These are phyloP conservation scores for Kodamaea restingae DNA, from an alignment of 805 yeast species.

Conservation along the genomic window DNA sequence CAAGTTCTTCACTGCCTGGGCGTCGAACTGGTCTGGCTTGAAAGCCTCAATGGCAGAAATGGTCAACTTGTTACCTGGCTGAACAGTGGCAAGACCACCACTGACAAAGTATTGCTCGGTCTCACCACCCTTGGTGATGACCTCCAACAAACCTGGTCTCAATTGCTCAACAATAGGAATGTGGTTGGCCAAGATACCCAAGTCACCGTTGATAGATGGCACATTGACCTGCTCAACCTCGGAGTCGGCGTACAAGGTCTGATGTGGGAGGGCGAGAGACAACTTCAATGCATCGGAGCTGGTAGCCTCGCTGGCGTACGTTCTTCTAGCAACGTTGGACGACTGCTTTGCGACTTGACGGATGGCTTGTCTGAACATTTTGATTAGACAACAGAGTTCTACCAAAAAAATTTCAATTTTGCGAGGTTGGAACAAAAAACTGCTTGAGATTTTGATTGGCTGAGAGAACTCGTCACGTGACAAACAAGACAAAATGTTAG, in stretches of 20 bases:
- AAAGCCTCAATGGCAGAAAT: constrained; percentile 95
- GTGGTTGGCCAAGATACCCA: constrained; percentile 97
- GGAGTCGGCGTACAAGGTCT: constrained; percentile 59
- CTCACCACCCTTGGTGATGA: constrained; percentile 72
- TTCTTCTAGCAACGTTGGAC: constrained; percentile 61
- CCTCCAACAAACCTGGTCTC: constrained; percentile 91
- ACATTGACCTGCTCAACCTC: constrained; percentile 75
- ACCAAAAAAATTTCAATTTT: constrained; percentile 10
- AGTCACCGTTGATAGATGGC: constrained; percentile 92
- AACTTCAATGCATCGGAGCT: constrained; percentile 68
- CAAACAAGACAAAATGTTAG: not conserved
- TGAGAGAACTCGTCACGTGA: constrained; percentile 7
- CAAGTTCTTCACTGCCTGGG: constrained; percentile 71
- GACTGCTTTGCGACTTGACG: constrained; percentile 59
- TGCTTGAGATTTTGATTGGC: constrained; percentile 32
- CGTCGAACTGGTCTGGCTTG: constrained; percentile 82
- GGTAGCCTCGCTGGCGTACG: constrained; percentile 81
- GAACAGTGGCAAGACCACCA: constrained; percentile 95
- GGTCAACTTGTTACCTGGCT: constrained; percentile 86
- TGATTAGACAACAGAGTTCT: constrained; percentile 9
- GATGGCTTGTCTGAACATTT: constrained; percentile 60
- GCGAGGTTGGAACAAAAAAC: constrained; percentile 4
- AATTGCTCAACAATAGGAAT: constrained; percentile 96
- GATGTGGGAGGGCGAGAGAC: constrained; percentile 88
- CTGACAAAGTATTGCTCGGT: constrained; percentile 81